These are phyloP conservation scores for Botrytis squamosa DNA, from an alignment of 2,329 filamentous ascomycete genomes.

Conservation along the genomic window DNA sequence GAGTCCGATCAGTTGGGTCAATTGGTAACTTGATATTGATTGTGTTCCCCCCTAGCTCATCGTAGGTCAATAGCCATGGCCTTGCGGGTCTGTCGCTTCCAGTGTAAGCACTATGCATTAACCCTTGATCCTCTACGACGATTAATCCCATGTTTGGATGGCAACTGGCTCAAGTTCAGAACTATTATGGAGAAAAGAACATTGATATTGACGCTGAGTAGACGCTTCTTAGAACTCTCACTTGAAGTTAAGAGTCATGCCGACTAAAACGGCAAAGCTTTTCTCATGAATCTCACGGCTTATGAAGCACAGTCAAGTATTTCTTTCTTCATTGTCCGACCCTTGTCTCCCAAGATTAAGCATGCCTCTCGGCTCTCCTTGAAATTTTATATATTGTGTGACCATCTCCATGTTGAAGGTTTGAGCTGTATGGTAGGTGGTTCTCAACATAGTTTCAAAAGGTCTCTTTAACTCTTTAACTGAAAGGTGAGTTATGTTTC, in stretches of 20 bases:
- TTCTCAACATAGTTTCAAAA: no score
- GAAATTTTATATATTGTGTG: neutral
- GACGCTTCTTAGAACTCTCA: neutral
- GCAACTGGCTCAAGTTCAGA: no score
- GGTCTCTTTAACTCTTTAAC: neutral
- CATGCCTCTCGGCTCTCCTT: neutral
- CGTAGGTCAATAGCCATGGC: neutral
- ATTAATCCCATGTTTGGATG: neutral
- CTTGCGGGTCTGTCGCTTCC: neutral
- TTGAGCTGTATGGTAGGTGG: no score
- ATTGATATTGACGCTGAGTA: neutral
- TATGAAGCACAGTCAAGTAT: neutral
- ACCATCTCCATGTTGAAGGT: neutral
- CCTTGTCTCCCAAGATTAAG: neutral
- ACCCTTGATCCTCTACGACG: neutral
- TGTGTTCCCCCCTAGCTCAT: neutral
- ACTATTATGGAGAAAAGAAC: neutral
- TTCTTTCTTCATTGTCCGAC: neutral
- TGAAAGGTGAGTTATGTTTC: neutral
- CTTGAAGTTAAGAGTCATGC: neutral
- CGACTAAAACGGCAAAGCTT: neutral
- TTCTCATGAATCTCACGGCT: neutral
- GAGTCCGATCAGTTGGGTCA: neutral
- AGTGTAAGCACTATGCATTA: neutral
- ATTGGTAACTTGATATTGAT: neutral